phyloP scores from a whole-genome alignment of 441 rosid genomes.

The Gossypium trilobum region DNA sequence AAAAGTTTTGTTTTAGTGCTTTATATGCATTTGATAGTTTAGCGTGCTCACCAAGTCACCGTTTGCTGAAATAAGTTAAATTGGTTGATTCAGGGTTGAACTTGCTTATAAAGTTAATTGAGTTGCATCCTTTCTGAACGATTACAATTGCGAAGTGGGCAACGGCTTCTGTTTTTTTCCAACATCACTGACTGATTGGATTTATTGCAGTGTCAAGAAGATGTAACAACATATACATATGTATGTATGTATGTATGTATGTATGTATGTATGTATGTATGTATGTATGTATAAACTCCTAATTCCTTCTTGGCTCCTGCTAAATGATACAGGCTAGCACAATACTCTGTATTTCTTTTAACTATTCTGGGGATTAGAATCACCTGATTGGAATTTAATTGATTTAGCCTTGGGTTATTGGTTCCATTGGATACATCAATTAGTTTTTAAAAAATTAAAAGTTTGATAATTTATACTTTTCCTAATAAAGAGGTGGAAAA shows the following conservation, averaged over 20 bases:
- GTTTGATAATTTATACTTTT: too few relatives aligned
- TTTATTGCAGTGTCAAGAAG: background rate
- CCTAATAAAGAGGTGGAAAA: too few relatives aligned
- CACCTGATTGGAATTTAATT: too few relatives aligned
- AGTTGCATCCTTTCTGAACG: background rate
- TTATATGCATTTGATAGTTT: background rate
- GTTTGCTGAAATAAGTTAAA: background rate
- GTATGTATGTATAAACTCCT: background rate
- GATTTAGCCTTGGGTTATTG: too few relatives aligned
- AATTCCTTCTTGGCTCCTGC: background rate
- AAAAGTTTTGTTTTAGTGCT: background rate
- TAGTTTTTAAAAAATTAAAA: too few relatives aligned
- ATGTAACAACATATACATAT: background rate
- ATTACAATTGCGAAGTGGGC: background rate
- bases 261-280: background rate
- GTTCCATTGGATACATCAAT: too few relatives aligned
- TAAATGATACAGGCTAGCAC: too few relatives aligned
- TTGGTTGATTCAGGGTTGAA: conserved; percentile 4
- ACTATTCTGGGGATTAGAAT: too few relatives aligned
- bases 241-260: background rate
- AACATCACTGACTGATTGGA: background rate
- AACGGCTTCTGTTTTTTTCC: background rate
- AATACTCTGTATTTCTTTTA: too few relatives aligned
- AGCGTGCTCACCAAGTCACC: background rate
- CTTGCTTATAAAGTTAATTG: background rate